Base-by-base conservation (phyloP, 257 asterid genomes). In the Solanum phureja region DNA sequence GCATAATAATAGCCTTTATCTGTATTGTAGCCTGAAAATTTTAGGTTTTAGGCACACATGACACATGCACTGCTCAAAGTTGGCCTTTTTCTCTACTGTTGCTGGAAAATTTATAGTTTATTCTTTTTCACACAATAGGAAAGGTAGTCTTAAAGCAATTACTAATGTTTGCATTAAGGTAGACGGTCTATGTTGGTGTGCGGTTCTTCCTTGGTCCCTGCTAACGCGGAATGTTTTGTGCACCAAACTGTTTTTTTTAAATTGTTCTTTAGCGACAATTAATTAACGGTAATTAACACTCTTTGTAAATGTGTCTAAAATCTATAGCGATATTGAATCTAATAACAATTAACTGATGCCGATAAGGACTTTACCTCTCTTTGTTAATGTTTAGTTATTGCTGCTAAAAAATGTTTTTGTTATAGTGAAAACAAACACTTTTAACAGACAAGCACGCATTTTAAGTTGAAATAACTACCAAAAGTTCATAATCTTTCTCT, bases 191-290 rank as follows among this genome's bases (percentile, higher is more conserved):
- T 1, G 23, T 16, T 52, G 60, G 21, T 13, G 8, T 52, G 23
- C 1, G 1, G 23, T 52, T 52, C 1, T 49, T 49, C 7, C 3
- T 1, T 9, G 3, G 3, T 23, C 0, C 3, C 3, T 62, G 2
- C 0, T n/a, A n/a, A n/a, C 0, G 13, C 2, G 16, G 1, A 1
- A 64, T 64, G 2, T 27, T n/a, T 10, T 64, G 16, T 64, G 33
- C 0, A 11, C 3, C 6, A 4, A 12, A 10, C 1, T n/a, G 0
- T 0, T 24, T n/a, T 60, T 11, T n/a, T 1, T 4, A 2, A 66
- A 7, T 18, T 16, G 3, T 14, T 12, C 1, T 72, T 34, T 49
- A 0, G 21, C 7, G 7, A 0, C 0, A 13, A 49, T 49, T 49
- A 46, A 46, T 46, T 46, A 46, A 46, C 0, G 0, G 2, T 1